Conservation (phyloP, 2,329 filamentous ascomycete species). For the Mycocentrospora acerina region DNA sequence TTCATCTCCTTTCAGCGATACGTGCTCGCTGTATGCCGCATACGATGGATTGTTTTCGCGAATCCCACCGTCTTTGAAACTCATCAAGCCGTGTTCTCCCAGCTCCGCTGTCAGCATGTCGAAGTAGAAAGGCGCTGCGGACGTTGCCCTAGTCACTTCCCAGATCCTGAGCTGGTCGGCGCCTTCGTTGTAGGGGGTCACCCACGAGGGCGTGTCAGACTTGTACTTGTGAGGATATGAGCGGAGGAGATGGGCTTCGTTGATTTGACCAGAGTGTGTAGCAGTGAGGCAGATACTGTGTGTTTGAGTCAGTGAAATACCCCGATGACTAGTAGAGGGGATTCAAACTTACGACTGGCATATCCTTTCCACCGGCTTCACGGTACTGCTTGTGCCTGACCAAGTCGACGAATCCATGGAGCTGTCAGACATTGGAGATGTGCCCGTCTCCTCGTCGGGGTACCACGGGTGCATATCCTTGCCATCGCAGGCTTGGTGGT, state of each 20-base stretch:
- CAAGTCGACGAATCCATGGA: slow-evolving; percentile 15
- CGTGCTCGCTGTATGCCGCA: slow-evolving; percentile 51
- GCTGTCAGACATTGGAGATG: neutral
- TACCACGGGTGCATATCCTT: slow-evolving; percentile 49
- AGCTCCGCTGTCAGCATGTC: slow-evolving; percentile 51
- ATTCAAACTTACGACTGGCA: slow-evolving; percentile 44
- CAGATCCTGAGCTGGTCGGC: slow-evolving; percentile 52
- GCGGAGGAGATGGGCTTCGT: slow-evolving; percentile 52
- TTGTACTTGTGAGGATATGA: slow-evolving; percentile 51
- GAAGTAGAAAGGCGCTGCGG: slow-evolving; percentile 56
- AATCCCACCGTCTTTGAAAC: slow-evolving; percentile 55
- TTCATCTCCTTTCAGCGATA: slow-evolving; percentile 47
- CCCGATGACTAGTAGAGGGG: neutral
- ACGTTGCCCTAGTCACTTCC: slow-evolving; percentile 55
- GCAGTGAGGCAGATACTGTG: slow-evolving; percentile 50
- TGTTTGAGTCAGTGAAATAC: slow-evolving; percentile 6
- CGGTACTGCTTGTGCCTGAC: slow-evolving; percentile 10
- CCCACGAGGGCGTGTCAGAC: slow-evolving; percentile 46
- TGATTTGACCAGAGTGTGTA: slow-evolving; percentile 49
- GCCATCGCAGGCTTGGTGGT: slow-evolving; percentile 46
- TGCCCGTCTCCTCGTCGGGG: slow-evolving; percentile 5
- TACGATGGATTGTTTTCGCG: slow-evolving; percentile 54
- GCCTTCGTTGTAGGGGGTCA: slow-evolving; percentile 51
- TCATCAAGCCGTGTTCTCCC: slow-evolving; percentile 36
- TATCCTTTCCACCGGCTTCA: slow-evolving; percentile 32